These are phyloP conservation scores for Nakazawaea ishiwadae DNA, from an alignment of 805 yeast species.

Conservation along the genomic window DNA sequence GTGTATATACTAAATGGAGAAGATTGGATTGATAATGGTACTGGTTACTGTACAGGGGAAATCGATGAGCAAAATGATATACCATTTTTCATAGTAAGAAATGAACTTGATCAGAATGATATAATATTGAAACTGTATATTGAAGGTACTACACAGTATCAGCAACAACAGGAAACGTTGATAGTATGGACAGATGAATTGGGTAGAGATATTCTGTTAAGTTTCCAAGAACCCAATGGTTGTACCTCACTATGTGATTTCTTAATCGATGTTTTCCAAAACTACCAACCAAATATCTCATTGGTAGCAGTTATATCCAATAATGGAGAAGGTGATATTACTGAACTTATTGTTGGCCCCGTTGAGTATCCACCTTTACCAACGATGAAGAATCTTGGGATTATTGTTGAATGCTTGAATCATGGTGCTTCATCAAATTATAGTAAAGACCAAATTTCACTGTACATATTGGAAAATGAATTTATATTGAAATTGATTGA, in stretches of 20 bases:
- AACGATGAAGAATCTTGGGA: conserved; percentile 42
- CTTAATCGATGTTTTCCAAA: conserved; percentile 61
- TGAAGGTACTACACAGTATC: conserved; percentile 78
- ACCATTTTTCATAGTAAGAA: conserved; percentile 67
- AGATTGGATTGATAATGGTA: conserved; percentile 89
- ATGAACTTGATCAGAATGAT: conserved; percentile 59
- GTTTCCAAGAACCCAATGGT: conserved; percentile 89
- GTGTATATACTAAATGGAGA: conserved; percentile 81
- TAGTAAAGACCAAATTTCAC: conserved; percentile 56
- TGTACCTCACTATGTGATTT: conserved; percentile 83
- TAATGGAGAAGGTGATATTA: conserved; percentile 43
- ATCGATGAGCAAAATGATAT: conserved; percentile 28
- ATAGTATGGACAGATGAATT: conserved; percentile 87
- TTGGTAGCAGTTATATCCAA: conserved; percentile 61
- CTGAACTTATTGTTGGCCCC: conserved; percentile 81
- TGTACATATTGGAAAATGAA: conserved; percentile 46
- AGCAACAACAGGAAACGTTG: conserved; percentile 89
- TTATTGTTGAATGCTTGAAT: conserved; percentile 50
- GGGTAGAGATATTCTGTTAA: conserved; percentile 75
- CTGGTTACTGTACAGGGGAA: conserved; percentile 85
- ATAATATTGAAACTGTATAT: conserved; percentile 59
- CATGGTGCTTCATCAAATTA: conserved; percentile 59
- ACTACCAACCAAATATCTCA: conserved; percentile 59
- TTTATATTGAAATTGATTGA: conserved; percentile 50
- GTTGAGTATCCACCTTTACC: conserved; percentile 63